Conservation (phyloP, 208 protist species). For the Trypanosoma lewisi region DNA sequence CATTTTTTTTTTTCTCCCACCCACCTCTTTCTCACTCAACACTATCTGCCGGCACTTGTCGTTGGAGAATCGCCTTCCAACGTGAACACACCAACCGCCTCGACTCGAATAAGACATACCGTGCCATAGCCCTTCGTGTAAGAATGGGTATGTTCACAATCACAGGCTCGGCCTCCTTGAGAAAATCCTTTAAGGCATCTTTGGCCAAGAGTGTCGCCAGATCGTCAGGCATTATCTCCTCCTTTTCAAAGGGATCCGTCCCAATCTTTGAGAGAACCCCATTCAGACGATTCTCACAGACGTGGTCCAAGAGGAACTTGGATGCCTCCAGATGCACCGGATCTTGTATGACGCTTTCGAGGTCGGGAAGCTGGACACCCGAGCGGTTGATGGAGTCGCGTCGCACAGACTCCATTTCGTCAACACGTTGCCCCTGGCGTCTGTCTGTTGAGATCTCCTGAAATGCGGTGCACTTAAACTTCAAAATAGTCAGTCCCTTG, state of each 20-base stretch:
- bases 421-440: conserved; percentile 63
- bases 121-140: conserved; percentile 58
- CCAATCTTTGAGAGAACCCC: conserved; percentile 84
- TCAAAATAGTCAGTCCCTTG: conserved; percentile 66
- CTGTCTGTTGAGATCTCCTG: conserved; percentile 81
- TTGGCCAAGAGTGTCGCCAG: conserved; percentile 71
- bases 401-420: conserved; percentile 65
- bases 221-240: conserved; percentile 53
- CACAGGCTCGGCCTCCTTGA: conserved; percentile 66
- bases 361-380: conserved; percentile 69
- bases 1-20: too few species aligned
- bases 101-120: conserved; percentile 65
- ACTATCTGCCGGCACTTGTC: conserved; percentile 20
- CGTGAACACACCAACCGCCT: conserved; percentile 48
- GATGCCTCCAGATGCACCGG: conserved; percentile 36
- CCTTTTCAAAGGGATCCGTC: conserved; percentile 66
- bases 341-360: conserved; percentile 68
- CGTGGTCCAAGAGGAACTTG: conserved; percentile 53
- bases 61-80: conserved; percentile 55
- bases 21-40: conserved; percentile 2
- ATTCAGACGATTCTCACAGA: conserved; percentile 81
- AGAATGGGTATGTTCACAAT: conserved; percentile 62
- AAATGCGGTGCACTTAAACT: conserved; percentile 87
- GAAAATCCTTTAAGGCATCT: conserved; percentile 82
- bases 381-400: conserved; percentile 41